These are phyloP conservation scores for Leishmania amazonensis DNA, from an alignment of 208 protist species.

Conservation along the genomic window DNA sequence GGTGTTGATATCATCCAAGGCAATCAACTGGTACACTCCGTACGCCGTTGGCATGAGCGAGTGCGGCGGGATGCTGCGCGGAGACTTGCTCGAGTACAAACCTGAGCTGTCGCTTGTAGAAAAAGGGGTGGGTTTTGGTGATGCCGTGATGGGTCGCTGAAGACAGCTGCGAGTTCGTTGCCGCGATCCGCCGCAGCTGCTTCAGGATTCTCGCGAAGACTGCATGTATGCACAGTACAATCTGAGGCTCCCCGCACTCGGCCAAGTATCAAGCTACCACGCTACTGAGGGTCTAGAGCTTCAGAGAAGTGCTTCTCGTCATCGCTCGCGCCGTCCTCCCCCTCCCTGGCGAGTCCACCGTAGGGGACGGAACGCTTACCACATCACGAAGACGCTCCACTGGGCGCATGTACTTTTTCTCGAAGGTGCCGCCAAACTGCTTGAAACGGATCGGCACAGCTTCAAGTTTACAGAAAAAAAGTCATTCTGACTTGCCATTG, in stretches of 20 bases:
- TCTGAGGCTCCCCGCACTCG: slow-evolving; percentile 19
- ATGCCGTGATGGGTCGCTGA: not conserved
- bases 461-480: slow-evolving; percentile 42
- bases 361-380: slow-evolving; percentile 10
- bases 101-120: not conserved
- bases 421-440: slow-evolving; percentile 30
- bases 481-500: slow-evolving; percentile 36
- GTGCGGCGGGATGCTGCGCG: not conserved
- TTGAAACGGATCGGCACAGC: slow-evolving; percentile 27
- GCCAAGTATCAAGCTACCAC: slow-evolving; percentile 23
- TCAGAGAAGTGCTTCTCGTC: slow-evolving; percentile 2
- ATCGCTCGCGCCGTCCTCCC: not conserved
- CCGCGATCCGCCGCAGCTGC: slow-evolving; percentile 8
- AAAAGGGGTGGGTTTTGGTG: not conserved
- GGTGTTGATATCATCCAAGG: slow-evolving; percentile 33
- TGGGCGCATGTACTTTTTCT: slow-evolving; percentile 38
- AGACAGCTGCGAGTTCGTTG: not conserved
- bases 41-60: slow-evolving; percentile 18
- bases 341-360: too few species aligned
- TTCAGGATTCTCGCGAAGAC: slow-evolving; percentile 21
- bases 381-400: slow-evolving; percentile 28
- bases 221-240: slow-evolving; percentile 33
- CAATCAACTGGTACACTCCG: slow-evolving; percentile 36
- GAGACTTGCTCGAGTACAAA: not conserved
- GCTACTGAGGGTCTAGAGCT: slow-evolving; percentile 1